These are phyloP conservation scores for Hemileccinum rubropunctum DNA, from an alignment of 768 basidiomycete species.

Conservation along the genomic window DNA sequence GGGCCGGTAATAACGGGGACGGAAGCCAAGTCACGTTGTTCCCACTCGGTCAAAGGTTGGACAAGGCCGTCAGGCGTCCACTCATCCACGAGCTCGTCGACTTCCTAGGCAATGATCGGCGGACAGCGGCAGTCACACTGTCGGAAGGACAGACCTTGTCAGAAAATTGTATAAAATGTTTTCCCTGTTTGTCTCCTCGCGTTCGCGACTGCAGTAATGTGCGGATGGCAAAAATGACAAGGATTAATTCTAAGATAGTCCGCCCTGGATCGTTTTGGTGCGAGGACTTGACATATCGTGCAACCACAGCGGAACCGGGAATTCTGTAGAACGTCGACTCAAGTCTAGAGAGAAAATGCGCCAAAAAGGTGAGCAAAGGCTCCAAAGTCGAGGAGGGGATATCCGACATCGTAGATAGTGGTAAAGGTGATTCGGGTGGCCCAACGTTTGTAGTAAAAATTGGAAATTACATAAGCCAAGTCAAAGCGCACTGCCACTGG, in stretches of 20 bases:
- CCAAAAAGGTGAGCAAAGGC: slow-evolving; percentile 63
- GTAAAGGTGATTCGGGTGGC: background rate
- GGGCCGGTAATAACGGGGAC: slow-evolving; percentile 79
- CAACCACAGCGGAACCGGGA: slow-evolving; percentile 79
- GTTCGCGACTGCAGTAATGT: slow-evolving; percentile 91
- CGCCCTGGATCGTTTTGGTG: slow-evolving; percentile 96
- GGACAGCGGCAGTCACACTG: background rate
- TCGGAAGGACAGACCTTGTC: slow-evolving; percentile 66
- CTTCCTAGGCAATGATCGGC: slow-evolving; percentile 58
- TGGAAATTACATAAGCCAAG: slow-evolving; percentile 11
- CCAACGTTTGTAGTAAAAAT: slow-evolving; percentile 1
- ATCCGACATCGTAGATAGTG: slow-evolving; percentile 34
- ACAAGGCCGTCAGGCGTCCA: slow-evolving; percentile 88
- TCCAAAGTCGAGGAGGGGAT: slow-evolving; percentile 36
- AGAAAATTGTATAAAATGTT: slow-evolving; percentile 86
- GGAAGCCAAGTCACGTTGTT: slow-evolving; percentile 66
- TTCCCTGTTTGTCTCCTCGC: slow-evolving; percentile 76
- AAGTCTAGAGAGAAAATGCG: slow-evolving; percentile 54
- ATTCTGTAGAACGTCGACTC: slow-evolving; percentile 70
- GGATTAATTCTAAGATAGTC: slow-evolving; percentile 84
- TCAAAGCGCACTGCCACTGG: too few species aligned
- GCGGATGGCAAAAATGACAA: slow-evolving; percentile 83
- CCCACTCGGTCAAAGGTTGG: slow-evolving; percentile 53
- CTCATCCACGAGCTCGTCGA: slow-evolving; percentile 94
- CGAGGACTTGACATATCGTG: slow-evolving; percentile 90